Conservation (phyloP, 2,329 filamentous ascomycete genomes). For the Stenocarpella maydis region DNA sequence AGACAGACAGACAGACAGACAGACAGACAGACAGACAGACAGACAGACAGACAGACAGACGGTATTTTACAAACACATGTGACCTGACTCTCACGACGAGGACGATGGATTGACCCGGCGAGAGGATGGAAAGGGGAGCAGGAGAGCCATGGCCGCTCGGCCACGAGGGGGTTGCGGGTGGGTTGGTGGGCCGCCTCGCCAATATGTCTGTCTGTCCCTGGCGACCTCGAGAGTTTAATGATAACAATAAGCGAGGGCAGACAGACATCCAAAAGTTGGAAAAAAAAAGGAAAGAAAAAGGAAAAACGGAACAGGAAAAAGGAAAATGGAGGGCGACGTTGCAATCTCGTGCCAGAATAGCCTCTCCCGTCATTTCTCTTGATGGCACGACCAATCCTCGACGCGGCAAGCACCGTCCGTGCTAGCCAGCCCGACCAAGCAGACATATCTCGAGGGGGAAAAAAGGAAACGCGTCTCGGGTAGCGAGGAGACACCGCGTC, state of each 20-base stretch:
- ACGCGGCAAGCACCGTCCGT: slow-evolving; percentile 3
- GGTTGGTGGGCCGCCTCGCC: not conserved
- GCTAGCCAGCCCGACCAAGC: not conserved
- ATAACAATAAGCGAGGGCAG: not conserved
- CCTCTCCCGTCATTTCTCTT: not conserved
- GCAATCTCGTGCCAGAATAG: slow-evolving; percentile 4
- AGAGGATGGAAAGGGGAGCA: not conserved
- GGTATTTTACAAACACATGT: slow-evolving; percentile 3
- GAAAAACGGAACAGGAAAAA: not conserved
- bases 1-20: too few species aligned
- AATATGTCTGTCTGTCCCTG: too few species aligned
- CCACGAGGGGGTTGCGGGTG: not conserved
- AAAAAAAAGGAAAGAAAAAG: not conserved
- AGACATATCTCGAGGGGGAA: slow-evolving; percentile 8
- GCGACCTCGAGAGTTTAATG: not conserved
- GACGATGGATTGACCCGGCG: not conserved
- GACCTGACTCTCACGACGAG: not conserved
- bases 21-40: too few species aligned
- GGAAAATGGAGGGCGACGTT: not conserved
- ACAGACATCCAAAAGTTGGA: not conserved
- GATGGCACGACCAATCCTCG: not conserved
- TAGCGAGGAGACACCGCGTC: slow-evolving; percentile 6
- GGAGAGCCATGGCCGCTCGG: not conserved
- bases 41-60: not conserved
- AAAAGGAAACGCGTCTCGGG: slow-evolving; percentile 8